Evolutionary conservation across 352 stramenopile genomes (phyloP).

Genomic region (Globisporangium nunn): DNA sequence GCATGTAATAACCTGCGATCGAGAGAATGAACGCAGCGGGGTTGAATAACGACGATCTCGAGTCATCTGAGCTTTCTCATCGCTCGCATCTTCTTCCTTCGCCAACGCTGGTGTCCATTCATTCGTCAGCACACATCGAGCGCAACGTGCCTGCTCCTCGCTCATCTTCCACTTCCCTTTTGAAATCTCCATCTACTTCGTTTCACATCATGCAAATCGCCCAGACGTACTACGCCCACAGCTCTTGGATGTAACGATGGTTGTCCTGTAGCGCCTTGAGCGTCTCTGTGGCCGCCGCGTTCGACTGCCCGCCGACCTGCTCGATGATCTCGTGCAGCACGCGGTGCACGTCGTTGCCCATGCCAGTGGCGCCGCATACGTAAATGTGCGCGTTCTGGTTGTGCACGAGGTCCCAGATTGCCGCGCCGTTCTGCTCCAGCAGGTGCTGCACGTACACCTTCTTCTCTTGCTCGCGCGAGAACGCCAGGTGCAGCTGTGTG

Average conservation of each 20-base stretch:
- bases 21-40: too few relatives aligned
- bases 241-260: constrained; percentile 93
- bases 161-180: background rate
- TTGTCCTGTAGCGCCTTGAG: constrained; percentile 87
- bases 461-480: constrained; percentile 89
- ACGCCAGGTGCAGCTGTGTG: constrained; percentile 89
- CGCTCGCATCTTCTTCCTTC: too few relatives aligned
- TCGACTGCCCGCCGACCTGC: constrained; percentile 45
- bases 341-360: constrained; percentile 95
- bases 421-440: constrained; percentile 66
- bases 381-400: constrained; percentile 89
- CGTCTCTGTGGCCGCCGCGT: constrained; percentile 59
- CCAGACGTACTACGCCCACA: constrained; percentile 71
- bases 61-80: too few relatives aligned
- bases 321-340: constrained; percentile 86
- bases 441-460: constrained; percentile 99
- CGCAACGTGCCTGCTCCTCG: background rate
- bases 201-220: background rate
- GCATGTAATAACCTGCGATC: background rate
- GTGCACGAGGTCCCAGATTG: constrained; percentile 55
- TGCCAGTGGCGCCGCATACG: constrained; percentile 95
- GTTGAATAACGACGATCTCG: too few relatives aligned
- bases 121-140: background rate
- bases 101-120: background rate
- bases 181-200: background rate